Evolutionary conservation across 768 basidiomycete species (phyloP).

Genomic region (Amanita brunnescens): DNA sequence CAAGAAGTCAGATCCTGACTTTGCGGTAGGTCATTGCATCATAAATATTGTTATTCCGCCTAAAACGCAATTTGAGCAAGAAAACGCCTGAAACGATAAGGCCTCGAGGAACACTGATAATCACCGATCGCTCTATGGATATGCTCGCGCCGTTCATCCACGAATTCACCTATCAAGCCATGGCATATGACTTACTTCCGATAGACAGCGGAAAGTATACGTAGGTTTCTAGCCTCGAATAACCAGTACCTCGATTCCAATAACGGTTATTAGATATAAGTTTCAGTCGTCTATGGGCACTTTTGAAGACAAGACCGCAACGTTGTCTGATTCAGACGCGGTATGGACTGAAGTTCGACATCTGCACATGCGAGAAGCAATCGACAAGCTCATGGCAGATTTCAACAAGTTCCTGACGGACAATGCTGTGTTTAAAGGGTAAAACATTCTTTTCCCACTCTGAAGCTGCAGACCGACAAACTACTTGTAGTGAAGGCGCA

Average conservation of each 20-base stretch:
- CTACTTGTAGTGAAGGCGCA: constrained; percentile 52
- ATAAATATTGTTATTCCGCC: constrained; percentile 5
- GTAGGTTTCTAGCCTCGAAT: constrained; percentile 37
- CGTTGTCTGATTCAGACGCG: constrained; percentile 76
- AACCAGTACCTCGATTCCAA: background rate
- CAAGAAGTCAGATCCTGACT: constrained; percentile 78
- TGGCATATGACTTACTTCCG: constrained; percentile 90
- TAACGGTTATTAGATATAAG: constrained; percentile 67
- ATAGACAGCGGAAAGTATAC: constrained; percentile 87
- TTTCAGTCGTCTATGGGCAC: constrained; percentile 84
- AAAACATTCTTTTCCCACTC: constrained; percentile 6
- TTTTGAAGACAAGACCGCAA: constrained; percentile 83
- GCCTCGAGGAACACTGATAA: constrained; percentile 73
- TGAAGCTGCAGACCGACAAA: constrained; percentile 1
- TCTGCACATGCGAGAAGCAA: constrained; percentile 98
- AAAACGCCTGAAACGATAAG: constrained; percentile 49
- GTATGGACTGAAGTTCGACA: constrained; percentile 93
- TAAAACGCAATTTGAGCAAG: constrained; percentile 20
- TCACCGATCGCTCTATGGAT: constrained; percentile 97
- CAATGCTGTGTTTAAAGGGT: constrained; percentile 93
- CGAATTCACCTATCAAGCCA: constrained; percentile 99
- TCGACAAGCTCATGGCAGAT: constrained; percentile 93
- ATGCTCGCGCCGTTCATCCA: constrained; percentile 84
- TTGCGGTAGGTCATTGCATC: constrained; percentile 53
- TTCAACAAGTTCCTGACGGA: constrained; percentile 93